Evolutionary conservation across 495 filamentous ascomycete species (phyloP).

Genomic region (Parathielavia appendiculata): DNA sequence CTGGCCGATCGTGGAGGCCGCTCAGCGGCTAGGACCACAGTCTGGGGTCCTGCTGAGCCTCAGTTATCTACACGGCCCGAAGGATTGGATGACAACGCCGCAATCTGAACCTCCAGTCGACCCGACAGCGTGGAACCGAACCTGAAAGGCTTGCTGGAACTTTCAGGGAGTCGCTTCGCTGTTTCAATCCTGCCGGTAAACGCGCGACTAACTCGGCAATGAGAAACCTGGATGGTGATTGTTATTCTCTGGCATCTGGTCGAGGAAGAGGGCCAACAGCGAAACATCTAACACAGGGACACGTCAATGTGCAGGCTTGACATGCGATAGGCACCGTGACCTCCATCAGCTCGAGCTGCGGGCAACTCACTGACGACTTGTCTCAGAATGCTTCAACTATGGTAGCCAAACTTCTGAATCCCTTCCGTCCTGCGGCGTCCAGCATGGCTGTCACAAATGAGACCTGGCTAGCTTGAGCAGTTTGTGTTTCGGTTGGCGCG

Average conservation of each 20-base stretch:
- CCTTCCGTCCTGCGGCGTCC: no score
- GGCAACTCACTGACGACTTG: no score
- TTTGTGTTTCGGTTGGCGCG: no score
- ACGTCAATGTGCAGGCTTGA: background rate
- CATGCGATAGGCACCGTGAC: background rate
- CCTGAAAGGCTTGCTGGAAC: background rate
- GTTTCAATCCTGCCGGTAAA: background rate
- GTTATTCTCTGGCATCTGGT: background rate
- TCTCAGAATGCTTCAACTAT: no score
- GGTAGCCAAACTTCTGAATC: no score
- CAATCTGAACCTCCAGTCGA: background rate
- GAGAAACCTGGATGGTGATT: background rate
- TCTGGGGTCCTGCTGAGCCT: slow-evolving; percentile 9
- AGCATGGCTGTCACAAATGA: no score
- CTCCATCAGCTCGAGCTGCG: no score
- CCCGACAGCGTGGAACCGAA: slow-evolving; percentile 11
- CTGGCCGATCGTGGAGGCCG: slow-evolving; percentile 22
- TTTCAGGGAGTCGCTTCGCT: background rate
- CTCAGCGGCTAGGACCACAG: slow-evolving; percentile 24
- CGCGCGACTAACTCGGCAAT: background rate
- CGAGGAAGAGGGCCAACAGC: background rate
- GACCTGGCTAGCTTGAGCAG: no score
- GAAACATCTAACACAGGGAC: background rate
- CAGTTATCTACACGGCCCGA: background rate
- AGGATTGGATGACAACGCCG: slow-evolving; percentile 4